Percentiles rank a stretch among this genome's conserved stretches.
These are phyloP conservation scores for Apium graveolens DNA, from an alignment of 129 eudicot species.

Conservation along the genomic window DNA sequence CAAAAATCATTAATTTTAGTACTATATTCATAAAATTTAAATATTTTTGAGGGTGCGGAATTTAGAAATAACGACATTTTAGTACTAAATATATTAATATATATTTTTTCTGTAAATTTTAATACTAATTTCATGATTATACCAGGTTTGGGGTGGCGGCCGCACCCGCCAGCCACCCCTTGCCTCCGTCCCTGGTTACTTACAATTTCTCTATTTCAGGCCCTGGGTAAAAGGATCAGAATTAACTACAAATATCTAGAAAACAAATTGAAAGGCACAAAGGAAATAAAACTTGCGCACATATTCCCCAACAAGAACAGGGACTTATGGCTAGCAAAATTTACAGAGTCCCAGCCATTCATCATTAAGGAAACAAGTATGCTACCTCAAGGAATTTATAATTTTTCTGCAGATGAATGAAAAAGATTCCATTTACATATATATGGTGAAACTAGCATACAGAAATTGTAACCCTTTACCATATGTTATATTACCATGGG, in stretches of 20 bases:
- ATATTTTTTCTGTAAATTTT: no score
- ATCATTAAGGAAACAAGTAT: neutral
- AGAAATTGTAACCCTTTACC: neutral
- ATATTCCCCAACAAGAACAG: neutral
- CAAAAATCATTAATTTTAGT: no score
- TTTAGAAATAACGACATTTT: no score
- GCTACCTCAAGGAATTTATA: neutral
- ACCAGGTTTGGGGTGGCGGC: no score
- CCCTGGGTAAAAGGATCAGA: neutral
- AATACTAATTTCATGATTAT: no score
- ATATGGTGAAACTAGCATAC: neutral
- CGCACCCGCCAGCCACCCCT: no score
- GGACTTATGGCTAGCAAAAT: neutral
- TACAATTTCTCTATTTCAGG: neutral
- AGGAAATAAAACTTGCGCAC: neutral
- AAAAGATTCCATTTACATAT: neutral
- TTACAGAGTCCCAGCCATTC: neutral
- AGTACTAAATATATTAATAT: no score
- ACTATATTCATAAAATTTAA: no score
- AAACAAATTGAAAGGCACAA: neutral
- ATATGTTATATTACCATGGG: neutral
- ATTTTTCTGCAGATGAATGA: neutral
- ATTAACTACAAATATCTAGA: neutral
- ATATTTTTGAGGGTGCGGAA: no score
- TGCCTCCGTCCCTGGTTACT: no score